phyloP scores from a whole-genome alignment of 2,329 filamentous ascomycete genomes.

The Colletotrichum limetticola region DNA sequence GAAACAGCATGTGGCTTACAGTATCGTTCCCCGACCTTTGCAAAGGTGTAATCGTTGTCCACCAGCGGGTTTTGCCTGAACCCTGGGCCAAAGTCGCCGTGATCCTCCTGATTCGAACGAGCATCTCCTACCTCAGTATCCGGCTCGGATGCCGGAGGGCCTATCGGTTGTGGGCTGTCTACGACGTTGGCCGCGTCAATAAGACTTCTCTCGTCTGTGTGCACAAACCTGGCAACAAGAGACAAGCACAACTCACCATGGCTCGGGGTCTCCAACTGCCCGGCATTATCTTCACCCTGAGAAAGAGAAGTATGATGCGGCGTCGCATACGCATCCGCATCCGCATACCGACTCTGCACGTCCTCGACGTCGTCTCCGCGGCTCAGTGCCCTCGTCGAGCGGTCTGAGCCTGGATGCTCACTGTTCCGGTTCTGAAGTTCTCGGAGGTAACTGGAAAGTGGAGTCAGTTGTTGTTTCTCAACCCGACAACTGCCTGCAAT shows the following conservation, averaged over 20 bases:
- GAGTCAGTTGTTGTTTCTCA: neutral
- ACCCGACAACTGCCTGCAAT: neutral
- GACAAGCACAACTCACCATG: neutral
- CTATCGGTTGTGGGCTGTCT: conserved; percentile 16
- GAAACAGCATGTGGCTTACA: conserved; percentile 37
- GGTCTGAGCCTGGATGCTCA: conserved; percentile 15
- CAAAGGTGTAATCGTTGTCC: conserved; percentile 46
- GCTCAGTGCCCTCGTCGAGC: conserved; percentile 6
- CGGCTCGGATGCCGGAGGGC: conserved; percentile 14
- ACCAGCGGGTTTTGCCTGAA: conserved; percentile 43
- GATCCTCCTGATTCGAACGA: conserved; percentile 1
- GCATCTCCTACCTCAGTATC: conserved; percentile 13
- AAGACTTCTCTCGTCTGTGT: neutral
- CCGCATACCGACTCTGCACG: neutral
- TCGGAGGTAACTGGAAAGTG: conserved; percentile 28
- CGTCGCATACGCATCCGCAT: conserved; percentile 12
- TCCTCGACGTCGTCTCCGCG: neutral
- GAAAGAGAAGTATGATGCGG: conserved; percentile 4
- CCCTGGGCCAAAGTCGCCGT: conserved; percentile 22
- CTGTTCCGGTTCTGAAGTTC: conserved; percentile 32
- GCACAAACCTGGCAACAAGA: neutral
- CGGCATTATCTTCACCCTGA: neutral
- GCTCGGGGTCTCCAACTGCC: conserved; percentile 19
- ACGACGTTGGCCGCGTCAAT: neutral
- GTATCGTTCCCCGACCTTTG: conserved; percentile 43